phyloP scores from a whole-genome alignment of 1,284 basidiomycete genomes.

The Ceratobasidium sp. region DNA sequence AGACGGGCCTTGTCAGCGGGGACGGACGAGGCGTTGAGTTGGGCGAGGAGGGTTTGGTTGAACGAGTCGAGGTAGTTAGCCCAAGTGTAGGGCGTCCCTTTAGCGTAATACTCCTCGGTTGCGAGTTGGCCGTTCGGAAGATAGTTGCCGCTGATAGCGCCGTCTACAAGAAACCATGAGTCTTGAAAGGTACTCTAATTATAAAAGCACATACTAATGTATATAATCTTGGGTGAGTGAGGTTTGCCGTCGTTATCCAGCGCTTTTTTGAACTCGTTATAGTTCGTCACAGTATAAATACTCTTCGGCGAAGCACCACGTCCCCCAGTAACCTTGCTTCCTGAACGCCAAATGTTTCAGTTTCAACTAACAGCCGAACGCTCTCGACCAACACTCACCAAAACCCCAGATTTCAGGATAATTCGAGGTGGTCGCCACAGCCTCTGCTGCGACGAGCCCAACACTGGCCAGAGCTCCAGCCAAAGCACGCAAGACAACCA shows the following conservation, averaged over 20 bases:
- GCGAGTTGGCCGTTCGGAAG: slow-evolving; percentile 43
- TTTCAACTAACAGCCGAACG: background rate
- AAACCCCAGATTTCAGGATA: slow-evolving; percentile 43
- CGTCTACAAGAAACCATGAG: slow-evolving; percentile 15
- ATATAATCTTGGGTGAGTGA: slow-evolving; percentile 35
- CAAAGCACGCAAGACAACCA: slow-evolving; percentile 39
- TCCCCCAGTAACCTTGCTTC: slow-evolving; percentile 37
- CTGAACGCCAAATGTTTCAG: background rate
- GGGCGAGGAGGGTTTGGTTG: slow-evolving; percentile 38
- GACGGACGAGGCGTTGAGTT: slow-evolving; percentile 29
- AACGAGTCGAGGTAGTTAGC: slow-evolving; percentile 44
- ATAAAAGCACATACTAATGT: slow-evolving; percentile 18
- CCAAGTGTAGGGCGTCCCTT: slow-evolving; percentile 40
- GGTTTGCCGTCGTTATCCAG: slow-evolving; percentile 37
- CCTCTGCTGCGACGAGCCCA: slow-evolving; percentile 19
- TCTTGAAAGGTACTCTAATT: background rate
- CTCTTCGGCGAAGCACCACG: slow-evolving; percentile 23
- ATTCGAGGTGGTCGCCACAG: background rate
- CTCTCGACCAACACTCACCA: slow-evolving; percentile 7
- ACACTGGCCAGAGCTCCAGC: slow-evolving; percentile 14
- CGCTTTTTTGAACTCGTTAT: slow-evolving; percentile 41
- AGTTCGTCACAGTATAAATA: slow-evolving; percentile 35
- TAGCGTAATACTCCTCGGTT: slow-evolving; percentile 43
- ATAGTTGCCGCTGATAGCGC: slow-evolving; percentile 42
- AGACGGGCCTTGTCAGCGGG: slow-evolving; percentile 41